These are phyloP conservation scores for Hondaea fermentalgiana DNA, from an alignment of 108 stramenopile species.

Conservation along the genomic window DNA sequence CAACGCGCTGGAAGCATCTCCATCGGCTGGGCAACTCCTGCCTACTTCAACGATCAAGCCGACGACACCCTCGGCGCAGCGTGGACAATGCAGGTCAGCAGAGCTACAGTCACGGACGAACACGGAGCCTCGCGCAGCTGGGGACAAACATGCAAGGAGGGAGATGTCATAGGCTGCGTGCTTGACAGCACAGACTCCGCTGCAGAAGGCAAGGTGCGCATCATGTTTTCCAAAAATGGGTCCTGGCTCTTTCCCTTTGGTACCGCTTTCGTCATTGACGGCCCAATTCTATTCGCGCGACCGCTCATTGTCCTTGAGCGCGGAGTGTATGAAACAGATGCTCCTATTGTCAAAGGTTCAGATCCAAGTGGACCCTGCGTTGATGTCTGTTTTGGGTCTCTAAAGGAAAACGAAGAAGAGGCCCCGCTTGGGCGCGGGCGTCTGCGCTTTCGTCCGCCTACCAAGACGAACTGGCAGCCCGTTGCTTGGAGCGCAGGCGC, in stretches of 20 bases:
- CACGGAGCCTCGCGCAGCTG: neutral
- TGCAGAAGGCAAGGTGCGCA: neutral
- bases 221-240: neutral
- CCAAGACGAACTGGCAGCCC: neutral
- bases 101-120: neutral
- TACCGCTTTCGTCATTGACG: neutral
- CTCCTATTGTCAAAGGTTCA: neutral
- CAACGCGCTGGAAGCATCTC: neutral
- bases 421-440: neutral
- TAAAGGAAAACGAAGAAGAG: neutral
- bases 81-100: neutral
- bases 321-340: no score
- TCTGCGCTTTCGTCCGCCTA: neutral
- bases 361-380: neutral
- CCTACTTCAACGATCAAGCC: neutral
- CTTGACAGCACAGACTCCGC: neutral
- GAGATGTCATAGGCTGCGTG: neutral
- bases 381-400: neutral
- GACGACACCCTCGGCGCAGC: neutral
- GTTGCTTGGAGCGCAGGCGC: neutral
- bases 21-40: constrained; percentile 8
- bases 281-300: neutral
- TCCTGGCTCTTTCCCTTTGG: neutral
- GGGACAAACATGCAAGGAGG: neutral
- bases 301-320: neutral